These are phyloP conservation scores for Salix dunnii DNA, from an alignment of 345 rosid species.

Conservation along the genomic window DNA sequence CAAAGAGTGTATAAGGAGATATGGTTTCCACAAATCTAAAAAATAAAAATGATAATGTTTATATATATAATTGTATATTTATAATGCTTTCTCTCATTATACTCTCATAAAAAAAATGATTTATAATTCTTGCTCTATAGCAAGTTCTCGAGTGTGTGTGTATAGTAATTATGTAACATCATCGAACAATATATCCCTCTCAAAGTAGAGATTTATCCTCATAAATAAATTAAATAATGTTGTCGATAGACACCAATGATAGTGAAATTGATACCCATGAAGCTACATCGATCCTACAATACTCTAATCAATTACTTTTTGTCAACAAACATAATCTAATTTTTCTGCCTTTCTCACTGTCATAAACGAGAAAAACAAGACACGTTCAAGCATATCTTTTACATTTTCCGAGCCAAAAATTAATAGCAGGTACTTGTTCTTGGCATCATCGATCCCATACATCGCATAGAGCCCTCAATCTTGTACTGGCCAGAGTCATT, in stretches of 20 bases:
- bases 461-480: neutral
- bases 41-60: too few species aligned
- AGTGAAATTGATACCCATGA: neutral
- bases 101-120: neutral
- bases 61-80: too few species aligned
- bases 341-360: neutral
- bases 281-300: neutral
- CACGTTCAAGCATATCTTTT: neutral
- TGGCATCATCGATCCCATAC: neutral
- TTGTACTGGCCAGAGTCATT: neutral
- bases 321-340: neutral
- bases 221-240: neutral
- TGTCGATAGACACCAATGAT: neutral
- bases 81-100: neutral
- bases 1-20: too few species aligned
- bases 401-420: neutral
- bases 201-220: neutral
- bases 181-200: neutral
- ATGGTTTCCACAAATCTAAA: too few species aligned
- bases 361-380: neutral
- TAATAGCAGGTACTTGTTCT: neutral
- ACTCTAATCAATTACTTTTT: neutral
- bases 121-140: neutral
- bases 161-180: too few species aligned
- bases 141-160: too few species aligned